Evolutionary conservation across 2,329 filamentous ascomycete genomes (phyloP).

Genomic region (Fusarium cyanostomum): DNA sequence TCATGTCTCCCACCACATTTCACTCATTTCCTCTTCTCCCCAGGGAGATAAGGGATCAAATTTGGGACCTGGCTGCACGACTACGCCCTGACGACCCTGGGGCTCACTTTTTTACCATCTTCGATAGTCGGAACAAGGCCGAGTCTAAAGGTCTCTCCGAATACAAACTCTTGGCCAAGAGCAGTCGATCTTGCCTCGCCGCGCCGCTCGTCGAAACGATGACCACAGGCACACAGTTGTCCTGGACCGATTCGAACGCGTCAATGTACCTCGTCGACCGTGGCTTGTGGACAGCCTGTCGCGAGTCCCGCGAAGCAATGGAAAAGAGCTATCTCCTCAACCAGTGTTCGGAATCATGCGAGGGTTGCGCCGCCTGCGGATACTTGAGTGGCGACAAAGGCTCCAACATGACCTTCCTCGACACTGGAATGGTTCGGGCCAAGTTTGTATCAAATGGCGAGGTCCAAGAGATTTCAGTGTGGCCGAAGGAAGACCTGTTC

Average conservation of each 20-base stretch:
- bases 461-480: background rate
- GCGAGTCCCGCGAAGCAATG: background rate
- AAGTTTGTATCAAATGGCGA: background rate
- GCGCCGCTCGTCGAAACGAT: no score
- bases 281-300: background rate
- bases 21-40: background rate
- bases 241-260: background rate
- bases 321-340: background rate
- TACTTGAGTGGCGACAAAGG: background rate
- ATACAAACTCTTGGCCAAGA: background rate
- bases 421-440: background rate
- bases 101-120: slow-evolving; percentile 5
- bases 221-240: no score
- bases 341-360: background rate
- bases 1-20: no score
- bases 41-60: background rate
- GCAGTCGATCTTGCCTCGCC: background rate
- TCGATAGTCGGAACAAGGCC: background rate
- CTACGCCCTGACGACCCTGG: background rate
- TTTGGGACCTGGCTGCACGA: background rate
- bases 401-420: background rate
- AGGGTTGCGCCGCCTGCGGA: background rate
- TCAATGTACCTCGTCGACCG: background rate
- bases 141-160: background rate
- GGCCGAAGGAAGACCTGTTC: background rate